These are phyloP conservation scores for Sambucus nigra DNA, from an alignment of 129 eudicot genomes.

Conservation along the genomic window DNA sequence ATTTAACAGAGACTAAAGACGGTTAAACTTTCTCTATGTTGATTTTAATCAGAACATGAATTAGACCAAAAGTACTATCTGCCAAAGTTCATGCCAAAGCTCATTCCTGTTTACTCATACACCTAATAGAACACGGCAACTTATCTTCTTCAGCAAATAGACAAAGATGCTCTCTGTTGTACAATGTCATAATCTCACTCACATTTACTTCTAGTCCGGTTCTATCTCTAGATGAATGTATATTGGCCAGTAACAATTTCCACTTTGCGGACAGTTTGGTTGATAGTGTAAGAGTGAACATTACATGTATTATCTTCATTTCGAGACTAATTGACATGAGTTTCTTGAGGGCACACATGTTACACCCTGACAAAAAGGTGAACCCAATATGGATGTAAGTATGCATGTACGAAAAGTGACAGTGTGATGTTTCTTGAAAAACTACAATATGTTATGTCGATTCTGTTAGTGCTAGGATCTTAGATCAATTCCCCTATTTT, in stretches of 20 bases:
- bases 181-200: slow-evolving; percentile 1
- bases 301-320: not conserved
- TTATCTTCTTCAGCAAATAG: no score
- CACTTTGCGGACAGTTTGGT: no score
- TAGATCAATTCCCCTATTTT: no score
- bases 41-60: not conserved
- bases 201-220: not conserved
- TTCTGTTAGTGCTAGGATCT: no score
- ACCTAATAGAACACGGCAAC: not conserved
- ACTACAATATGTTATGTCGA: no score
- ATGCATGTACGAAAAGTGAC: not conserved
- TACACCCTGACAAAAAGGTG: no score
- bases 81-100: not conserved
- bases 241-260: not conserved
- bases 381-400: not conserved
- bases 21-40: not conserved
- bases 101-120: not conserved
- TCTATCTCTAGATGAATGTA: not conserved
- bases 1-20: not conserved
- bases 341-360: not conserved
- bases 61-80: not conserved
- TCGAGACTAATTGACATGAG: not conserved
- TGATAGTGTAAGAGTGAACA: no score
- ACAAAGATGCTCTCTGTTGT: no score
- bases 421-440: no score